These are phyloP conservation scores for Solanum bulbocastanum DNA, from an alignment of 257 asterid genomes.

Conservation along the genomic window DNA sequence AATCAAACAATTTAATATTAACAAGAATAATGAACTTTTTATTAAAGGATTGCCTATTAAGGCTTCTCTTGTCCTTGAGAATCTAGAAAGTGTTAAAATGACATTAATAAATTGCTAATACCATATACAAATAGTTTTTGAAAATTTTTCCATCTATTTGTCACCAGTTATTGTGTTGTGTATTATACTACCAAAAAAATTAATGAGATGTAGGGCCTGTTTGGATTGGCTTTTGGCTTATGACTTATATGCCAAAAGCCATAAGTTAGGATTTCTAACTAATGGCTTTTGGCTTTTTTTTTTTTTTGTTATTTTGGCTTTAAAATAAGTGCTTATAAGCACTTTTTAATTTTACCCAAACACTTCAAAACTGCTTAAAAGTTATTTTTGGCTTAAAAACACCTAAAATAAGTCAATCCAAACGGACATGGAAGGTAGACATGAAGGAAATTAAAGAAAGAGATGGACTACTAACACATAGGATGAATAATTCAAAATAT, in stretches of 20 bases:
- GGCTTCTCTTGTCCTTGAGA: neutral
- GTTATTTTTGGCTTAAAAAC: too few species aligned
- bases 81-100: neutral
- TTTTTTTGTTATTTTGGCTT: too few species aligned
- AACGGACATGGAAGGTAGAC: neutral
- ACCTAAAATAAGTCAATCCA: too few species aligned
- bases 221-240: too few species aligned
- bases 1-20: neutral
- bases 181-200: neutral
- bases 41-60: neutral
- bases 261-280: too few species aligned
- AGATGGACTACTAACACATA: neutral
- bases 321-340: too few species aligned
- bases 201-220: neutral
- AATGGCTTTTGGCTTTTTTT: too few species aligned
- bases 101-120: neutral
- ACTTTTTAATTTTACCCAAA: too few species aligned
- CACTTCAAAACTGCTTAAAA: too few species aligned
- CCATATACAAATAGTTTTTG: neutral
- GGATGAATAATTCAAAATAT: neutral
- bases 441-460: neutral
- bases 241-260: too few species aligned
- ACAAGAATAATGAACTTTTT: neutral
- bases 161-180: neutral
- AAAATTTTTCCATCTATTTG: neutral